Evolutionary conservation across 2,329 filamentous ascomycete genomes (phyloP).

Genomic region (Helotiales sp.): DNA sequence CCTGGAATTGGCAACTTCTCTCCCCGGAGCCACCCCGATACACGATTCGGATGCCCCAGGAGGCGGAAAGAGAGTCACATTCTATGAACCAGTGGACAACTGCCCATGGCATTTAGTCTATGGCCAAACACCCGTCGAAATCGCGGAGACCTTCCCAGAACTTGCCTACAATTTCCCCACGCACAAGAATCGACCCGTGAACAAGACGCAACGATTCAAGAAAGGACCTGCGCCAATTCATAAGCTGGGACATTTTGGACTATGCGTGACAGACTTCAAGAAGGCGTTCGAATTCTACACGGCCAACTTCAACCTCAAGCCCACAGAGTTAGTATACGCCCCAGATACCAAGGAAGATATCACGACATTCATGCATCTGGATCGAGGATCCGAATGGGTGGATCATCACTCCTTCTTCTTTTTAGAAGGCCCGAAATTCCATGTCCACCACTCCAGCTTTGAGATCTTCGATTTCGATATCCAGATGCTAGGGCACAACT

Average conservation of each 20-base stretch:
- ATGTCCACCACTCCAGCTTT: conserved; percentile 66
- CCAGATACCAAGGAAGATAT: conserved; percentile 44
- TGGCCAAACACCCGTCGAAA: conserved; percentile 53
- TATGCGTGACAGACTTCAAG: conserved; percentile 57
- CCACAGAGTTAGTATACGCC: conserved; percentile 48
- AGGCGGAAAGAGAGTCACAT: conserved; percentile 57
- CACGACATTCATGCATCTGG: conserved; percentile 58
- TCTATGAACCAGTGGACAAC: conserved; percentile 56
- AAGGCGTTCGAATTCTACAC: conserved; percentile 56
- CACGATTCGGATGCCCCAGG: conserved; percentile 59
- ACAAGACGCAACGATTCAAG: conserved; percentile 57
- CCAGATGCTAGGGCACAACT: conserved; percentile 72
- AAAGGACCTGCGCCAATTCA: conserved; percentile 55
- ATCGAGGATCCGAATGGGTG: conserved; percentile 52
- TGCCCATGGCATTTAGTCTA: conserved; percentile 63
- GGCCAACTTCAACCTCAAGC: conserved; percentile 55
- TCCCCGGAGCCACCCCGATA: conserved; percentile 54
- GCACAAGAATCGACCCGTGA: conserved; percentile 54
- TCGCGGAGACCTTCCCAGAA: conserved; percentile 47
- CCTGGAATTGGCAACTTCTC: conserved; percentile 54
- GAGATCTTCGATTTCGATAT: conserved; percentile 76
- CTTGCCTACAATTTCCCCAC: conserved; percentile 54
- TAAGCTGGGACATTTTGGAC: conserved; percentile 60
- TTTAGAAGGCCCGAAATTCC: conserved; percentile 40
- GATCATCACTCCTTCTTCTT: conserved; percentile 65